Base-by-base conservation (phyloP, 768 basidiomycete species). In the Kwoniella botswanensis region DNA sequence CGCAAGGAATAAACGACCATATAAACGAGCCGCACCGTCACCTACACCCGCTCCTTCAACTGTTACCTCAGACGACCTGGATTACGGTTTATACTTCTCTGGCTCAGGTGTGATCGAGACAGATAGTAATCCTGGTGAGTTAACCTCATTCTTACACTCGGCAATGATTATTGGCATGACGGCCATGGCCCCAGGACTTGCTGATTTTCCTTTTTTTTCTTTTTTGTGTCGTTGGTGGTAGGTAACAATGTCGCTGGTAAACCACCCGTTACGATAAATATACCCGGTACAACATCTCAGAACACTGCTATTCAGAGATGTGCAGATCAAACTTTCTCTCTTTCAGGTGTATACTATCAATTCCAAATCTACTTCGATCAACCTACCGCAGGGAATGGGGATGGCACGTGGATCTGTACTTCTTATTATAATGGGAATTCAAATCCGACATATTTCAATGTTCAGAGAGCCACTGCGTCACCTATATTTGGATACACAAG, bases 401-500 rank as follows among this genome's bases (percentile, higher is more conserved):
- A 55, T 50, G 46, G 13, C 15, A 18, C 46, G 11, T 55, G 54
- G 54, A 22, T 55, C 5, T 55, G 54, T 22, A 55, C 54, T 12
- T 55, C 54, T n/a, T 55, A 55, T 24, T 55, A 55, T 55, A 55
- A 55, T 9, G 54, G 24, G 11, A 55, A 55, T 55, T 18, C 54
- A 18, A n/a, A 55, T 55, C 15, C 54, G 24, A 9, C 18, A 18
- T 55, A 55, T n/a, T 55, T 55, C 24, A 55, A 55, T 22, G 54
- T 55, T 18, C n/a, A 55, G 24, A 58, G 24, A 9, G 12, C 57
- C 9, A 58, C 22, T 9, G 24, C 57, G 12, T 26, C 21, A 22
- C 57, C 57, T 29, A 4, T 58, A 58, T 58, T 29, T 55, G 54
- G 54, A 12, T 55, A 55, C 9, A 18, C 54, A 21, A 22, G 24